Conservation (phyloP, 1,284 basidiomycete genomes). For the Ganoderma lingzhi region DNA sequence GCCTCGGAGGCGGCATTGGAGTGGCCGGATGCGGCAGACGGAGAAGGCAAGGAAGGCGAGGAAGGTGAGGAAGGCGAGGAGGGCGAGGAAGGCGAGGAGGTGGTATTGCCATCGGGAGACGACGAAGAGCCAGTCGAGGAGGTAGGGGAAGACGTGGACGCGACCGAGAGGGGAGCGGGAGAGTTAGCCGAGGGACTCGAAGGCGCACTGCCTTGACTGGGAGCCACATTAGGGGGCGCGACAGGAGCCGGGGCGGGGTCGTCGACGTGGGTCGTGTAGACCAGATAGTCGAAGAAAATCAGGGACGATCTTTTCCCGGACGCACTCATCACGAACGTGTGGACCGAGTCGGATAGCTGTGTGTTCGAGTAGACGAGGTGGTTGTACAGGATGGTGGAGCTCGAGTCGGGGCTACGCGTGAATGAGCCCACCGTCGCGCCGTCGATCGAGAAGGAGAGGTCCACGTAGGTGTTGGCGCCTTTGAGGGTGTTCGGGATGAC, state of each 20-base stretch:
- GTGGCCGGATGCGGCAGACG: not conserved
- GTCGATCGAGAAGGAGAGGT: constrained; percentile 48
- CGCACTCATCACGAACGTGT: constrained; percentile 28
- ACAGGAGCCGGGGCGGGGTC: no score
- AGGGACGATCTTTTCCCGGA: constrained; percentile 18
- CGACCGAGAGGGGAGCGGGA: no score
- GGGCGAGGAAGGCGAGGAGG: not conserved
- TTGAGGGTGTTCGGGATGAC: constrained; percentile 31
- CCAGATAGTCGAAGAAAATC: constrained; percentile 33
- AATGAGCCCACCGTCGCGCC: constrained; percentile 38
- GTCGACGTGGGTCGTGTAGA: constrained; percentile 18
- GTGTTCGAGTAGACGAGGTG: constrained; percentile 40
- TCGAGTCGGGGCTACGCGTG: constrained; percentile 28
- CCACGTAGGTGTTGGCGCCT: constrained; percentile 26
- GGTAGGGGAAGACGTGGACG: not conserved
- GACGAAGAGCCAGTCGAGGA: not conserved
- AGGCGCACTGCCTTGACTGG: not conserved
- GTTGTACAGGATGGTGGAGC: constrained; percentile 38
- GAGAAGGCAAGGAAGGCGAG: not conserved
- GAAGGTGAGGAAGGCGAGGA: not conserved
- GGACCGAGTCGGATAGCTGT: constrained; percentile 23
- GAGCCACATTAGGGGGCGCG: not conserved
- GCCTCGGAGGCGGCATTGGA: not conserved
- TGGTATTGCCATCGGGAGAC: no score
- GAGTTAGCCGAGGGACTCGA: not conserved